Evolutionary conservation across 2,329 filamentous ascomycete genomes (phyloP), one percentile per base, ranked within the genome.

Genomic region (Hypoxylon sp.): DNA sequence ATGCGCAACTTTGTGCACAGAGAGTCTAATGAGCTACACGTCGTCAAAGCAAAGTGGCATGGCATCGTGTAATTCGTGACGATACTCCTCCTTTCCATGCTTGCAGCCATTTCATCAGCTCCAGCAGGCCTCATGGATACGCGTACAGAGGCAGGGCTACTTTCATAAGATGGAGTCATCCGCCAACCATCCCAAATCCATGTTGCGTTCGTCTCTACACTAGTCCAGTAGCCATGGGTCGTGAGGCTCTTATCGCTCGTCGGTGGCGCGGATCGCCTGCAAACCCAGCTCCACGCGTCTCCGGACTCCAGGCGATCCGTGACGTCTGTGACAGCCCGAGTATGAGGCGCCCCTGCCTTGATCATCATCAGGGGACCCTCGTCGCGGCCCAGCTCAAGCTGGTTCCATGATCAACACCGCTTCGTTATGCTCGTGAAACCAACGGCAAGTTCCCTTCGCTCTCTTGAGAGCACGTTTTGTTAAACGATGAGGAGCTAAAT

Each of bases 261-360:
- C 22, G 7, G 44, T 40, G n/a, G 36, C 30, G 24, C 26, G 51
- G 38, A 32, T 26, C 16, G 26, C 12, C n/a, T 53, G 24, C 20
- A 44, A 14, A 53, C 38, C 20, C n/a, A 30, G 36, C 24, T 26
- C 40, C 16, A 32, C 26, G 20, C 40, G 32, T 57, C 40, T 59
- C 28, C 66, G 66, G 66, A 66, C 52, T 33, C 52, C 44, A 42
- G 50, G 48, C 53, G 56, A 67, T 62, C 67, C 67, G 67, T 24
- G 64, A 60, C 50, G 45, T 62, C 64, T 69, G 64, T 33, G 50
- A 69, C 67, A 45, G 56, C 67, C 32, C 18, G 51, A 55, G 64
- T 67, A 45, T 64, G 67, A 69, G 60, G 45, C 12, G 16, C 6
- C 32, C 64, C 51, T 51, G 60, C 51, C 20, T 40, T 46, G 49